Evolutionary conservation across 2,329 filamentous ascomycete species (phyloP).

Genomic region (Trichophyton simii): DNA sequence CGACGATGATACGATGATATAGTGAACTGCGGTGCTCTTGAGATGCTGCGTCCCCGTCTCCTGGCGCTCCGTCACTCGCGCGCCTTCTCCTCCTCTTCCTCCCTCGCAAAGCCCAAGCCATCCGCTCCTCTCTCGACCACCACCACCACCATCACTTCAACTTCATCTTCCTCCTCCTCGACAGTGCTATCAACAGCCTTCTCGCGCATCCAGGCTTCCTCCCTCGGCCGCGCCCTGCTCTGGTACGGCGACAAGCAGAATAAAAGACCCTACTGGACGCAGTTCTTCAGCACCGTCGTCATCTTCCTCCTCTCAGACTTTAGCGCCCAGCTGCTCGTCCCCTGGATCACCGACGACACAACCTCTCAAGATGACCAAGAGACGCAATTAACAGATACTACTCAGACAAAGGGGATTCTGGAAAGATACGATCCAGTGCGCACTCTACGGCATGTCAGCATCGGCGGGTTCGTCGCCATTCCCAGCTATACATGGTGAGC

Average conservation of each 20-base stretch:
- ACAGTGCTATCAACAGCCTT: background rate
- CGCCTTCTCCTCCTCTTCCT: too few species aligned
- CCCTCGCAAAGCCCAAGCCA: too few species aligned
- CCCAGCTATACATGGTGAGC: slow-evolving; percentile 70
- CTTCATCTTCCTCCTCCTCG: background rate
- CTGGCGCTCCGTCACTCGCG: too few species aligned
- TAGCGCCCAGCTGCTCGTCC: slow-evolving; percentile 57
- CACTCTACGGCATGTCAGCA: slow-evolving; percentile 58
- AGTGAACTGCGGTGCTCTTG: too few species aligned
- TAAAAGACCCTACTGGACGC: slow-evolving; percentile 62
- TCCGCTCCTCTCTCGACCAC: too few species aligned
- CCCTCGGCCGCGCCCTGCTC: slow-evolving; percentile 23
- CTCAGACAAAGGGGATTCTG: background rate
- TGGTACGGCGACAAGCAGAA: slow-evolving; percentile 59
- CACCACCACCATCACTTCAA: background rate
- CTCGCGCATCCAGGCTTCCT: background rate
- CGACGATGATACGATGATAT: too few species aligned
- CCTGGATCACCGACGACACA: slow-evolving; percentile 12
- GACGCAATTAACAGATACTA: too few species aligned
- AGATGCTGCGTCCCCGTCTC: too few species aligned
- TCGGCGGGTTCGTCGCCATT: slow-evolving; percentile 61
- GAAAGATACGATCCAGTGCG: slow-evolving; percentile 54
- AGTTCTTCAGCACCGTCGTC: slow-evolving; percentile 60
- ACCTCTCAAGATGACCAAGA: slow-evolving; percentile 26
- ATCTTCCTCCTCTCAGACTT: slow-evolving; percentile 72